Evolutionary conservation across 179 eudicot species (phyloP), one percentile per base, ranked within the genome.

Genomic region (Spergularia azorica): DNA sequence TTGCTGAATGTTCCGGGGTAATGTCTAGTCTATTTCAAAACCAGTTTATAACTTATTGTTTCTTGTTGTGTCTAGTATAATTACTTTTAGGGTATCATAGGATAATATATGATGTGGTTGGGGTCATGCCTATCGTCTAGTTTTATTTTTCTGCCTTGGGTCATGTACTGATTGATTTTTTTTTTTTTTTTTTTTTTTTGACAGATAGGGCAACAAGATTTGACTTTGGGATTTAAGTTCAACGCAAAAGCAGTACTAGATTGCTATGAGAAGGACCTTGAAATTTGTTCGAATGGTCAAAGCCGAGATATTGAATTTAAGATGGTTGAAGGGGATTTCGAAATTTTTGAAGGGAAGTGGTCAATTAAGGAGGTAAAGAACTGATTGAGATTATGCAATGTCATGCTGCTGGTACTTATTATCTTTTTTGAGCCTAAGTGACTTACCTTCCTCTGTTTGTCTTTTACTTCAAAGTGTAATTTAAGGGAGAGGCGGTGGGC

Each of bases 251-350:
- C 91, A 78, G 75, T 84, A 18, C 75, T 91, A 76, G 96, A 91
- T 78, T 91, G 96, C 74, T 85, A 79, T 54, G 96, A 91, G 78
- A 86, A 79, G 79, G 91, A 89, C 72, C 86, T 91, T 52, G 80
- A 86, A 79, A 75, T 58, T 66, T 82, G 84, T 52, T 86, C 90
- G 8, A 76, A 41, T 57, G 85, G 96, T 73, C 82, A 76, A 70
- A 88, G 85, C 78, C 90, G 96, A 62, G 90, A 86, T 43, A 91
- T 91, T 60, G 91, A 88, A 32, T 91, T 91, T 86, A 88, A 84
- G 83, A 91, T 91, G 96, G 86, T 91, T 77, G 89, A 91, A 84
- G 96, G 96, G 41, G 96, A 91, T 79, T 91, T 91, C 69, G 80
- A 83, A 69, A 76, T 87, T 62, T 91, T 91, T 81, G 85, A 91